A percentile compares a stretch with the other conserved stretches of the same genome.
phyloP scores from a whole-genome alignment of 176 grass and related monocot species.

The Musa troglodytarum region DNA sequence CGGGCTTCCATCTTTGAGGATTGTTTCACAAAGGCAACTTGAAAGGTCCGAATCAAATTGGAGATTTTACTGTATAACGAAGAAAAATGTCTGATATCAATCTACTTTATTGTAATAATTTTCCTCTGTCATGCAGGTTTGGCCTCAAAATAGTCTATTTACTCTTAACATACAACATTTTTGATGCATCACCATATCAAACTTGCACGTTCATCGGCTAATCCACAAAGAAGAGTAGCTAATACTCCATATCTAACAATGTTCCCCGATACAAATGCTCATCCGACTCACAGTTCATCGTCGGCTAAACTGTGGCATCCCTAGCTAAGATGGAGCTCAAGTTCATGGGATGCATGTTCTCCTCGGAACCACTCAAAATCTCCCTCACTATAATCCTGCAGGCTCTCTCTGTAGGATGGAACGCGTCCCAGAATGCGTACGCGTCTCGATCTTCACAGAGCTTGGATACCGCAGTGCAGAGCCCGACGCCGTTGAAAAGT shows the following conservation, averaged over 20 bases:
- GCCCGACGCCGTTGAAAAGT: constrained; percentile 77
- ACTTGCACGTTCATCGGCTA: no score
- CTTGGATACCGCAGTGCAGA: constrained; percentile 71
- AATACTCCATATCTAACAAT: no score
- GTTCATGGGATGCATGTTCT: constrained; percentile 89
- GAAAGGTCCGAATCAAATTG: no score
- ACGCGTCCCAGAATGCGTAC: constrained; percentile 84
- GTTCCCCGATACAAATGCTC: background rate
- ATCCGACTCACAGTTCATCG: background rate
- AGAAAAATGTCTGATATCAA: background rate
- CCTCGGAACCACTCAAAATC: constrained; percentile 67
- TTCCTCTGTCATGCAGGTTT: no score
- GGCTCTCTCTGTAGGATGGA: constrained; percentile 84
- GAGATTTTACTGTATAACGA: background rate
- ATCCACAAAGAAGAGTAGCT: no score
- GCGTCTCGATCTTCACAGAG: constrained; percentile 55
- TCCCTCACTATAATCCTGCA: constrained; percentile 71
- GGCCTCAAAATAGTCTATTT: no score
- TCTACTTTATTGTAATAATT: no score
- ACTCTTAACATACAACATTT: no score
- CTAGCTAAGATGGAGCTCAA: constrained; percentile 90
- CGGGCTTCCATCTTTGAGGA: background rate
- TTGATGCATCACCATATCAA: no score
- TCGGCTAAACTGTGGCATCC: constrained; percentile 24
- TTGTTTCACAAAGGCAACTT: no score